These are phyloP conservation scores for Caryocar brasiliense DNA, from an alignment of 441 rosid species.

Conservation along the genomic window DNA sequence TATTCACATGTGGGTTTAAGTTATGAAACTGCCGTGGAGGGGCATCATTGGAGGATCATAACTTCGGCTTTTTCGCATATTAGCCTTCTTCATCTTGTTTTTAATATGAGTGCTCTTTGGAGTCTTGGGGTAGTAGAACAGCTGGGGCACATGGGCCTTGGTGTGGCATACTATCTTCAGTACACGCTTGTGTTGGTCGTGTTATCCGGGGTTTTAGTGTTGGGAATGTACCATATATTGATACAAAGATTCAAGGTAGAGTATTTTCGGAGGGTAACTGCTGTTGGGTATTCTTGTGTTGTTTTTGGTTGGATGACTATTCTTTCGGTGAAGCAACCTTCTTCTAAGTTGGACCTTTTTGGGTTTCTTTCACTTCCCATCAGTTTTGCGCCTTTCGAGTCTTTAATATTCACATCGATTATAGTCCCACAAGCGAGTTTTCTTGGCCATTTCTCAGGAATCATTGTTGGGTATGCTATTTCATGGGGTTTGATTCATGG, in stretches of 20 bases:
- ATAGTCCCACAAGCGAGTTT: conserved; percentile 97
- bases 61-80: conserved; percentile 90
- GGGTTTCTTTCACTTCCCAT: conserved; percentile 88
- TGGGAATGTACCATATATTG: conserved; percentile 65
- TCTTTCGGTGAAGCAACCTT: conserved; percentile 86
- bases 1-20: conserved; percentile 87
- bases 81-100: conserved; percentile 80
- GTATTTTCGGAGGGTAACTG: conserved; percentile 80
- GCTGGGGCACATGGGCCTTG: conserved; percentile 61
- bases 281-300: conserved; percentile 95
- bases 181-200: conserved; percentile 72
- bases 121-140: conserved; percentile 89
- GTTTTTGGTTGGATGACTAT: conserved; percentile 98
- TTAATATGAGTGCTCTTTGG: conserved; percentile 96
- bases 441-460: conserved; percentile 87
- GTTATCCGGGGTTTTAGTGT: conserved; percentile 61
- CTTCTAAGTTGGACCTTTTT: conserved; percentile 79
- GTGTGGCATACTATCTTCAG: conserved; percentile 71
- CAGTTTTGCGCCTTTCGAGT: conserved; percentile 91
- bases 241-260: conserved; percentile 67
- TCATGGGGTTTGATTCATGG: conserved; percentile 93
- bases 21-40: conserved; percentile 68
- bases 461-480: conserved; percentile 79
- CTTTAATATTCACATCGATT: conserved; percentile 82
- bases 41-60: conserved; percentile 86